phyloP scores from a whole-genome alignment of 179 eudicot genomes.

The Monotropa hypopitys region DNA sequence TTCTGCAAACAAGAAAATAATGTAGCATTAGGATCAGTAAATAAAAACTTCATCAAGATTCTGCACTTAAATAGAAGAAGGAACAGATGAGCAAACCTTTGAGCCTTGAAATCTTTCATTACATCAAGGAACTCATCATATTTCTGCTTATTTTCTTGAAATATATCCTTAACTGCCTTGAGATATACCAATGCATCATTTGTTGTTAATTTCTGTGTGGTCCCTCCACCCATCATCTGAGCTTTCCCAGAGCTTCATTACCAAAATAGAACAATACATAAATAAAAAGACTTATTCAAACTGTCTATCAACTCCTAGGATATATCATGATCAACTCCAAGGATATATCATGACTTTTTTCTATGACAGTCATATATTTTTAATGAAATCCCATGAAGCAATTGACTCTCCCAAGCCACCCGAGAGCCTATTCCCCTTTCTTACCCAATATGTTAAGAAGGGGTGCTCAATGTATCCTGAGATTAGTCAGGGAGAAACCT shows the following conservation, averaged over 20 bases:
- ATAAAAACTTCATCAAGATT: not conserved
- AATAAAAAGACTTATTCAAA: not conserved
- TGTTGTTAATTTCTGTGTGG: conserved; percentile 56
- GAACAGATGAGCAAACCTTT: conserved; percentile 32
- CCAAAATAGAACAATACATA: conserved; percentile 4
- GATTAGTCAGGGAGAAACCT: not conserved
- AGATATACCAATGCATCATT: conserved; percentile 77
- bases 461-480: not conserved
- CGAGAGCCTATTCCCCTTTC: not conserved
- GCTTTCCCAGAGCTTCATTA: conserved; percentile 49
- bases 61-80: conserved; percentile 1
- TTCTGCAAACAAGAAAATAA: conserved; percentile 31
- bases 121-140: conserved; percentile 79
- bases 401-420: not conserved
- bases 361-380: not conserved
- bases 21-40: not conserved
- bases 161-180: conserved; percentile 71
- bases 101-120: conserved; percentile 85
- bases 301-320: conserved; percentile 1
- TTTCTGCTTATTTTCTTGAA: conserved; percentile 64
- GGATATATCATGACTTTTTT: not conserved
- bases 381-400: not conserved
- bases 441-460: not conserved
- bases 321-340: not conserved
- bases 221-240: conserved; percentile 39